These are phyloP conservation scores for Cardamine chenopodiifolia DNA, from an alignment of 345 rosid species.

Conservation along the genomic window DNA sequence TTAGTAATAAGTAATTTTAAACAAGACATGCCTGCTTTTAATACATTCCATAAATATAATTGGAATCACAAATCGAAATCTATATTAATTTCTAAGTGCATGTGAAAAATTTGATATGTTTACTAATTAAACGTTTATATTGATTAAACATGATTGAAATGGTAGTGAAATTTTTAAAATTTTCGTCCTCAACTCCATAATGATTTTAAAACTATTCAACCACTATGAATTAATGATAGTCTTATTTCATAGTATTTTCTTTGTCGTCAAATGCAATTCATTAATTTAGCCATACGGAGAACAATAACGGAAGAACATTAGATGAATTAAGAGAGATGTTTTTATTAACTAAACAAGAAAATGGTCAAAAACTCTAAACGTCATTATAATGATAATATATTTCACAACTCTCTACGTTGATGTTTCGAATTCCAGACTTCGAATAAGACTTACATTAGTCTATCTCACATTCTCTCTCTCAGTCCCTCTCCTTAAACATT, in stretches of 20 bases:
- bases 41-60: neutral
- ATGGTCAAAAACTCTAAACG: no score
- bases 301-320: no score
- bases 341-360: no score
- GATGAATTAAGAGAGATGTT: no score
- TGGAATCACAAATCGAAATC: no score
- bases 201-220: neutral
- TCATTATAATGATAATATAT: slow-evolving; percentile 10
- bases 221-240: neutral
- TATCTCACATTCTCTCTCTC: neutral
- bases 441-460: no score
- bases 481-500: neutral
- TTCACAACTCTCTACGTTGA: slow-evolving; percentile 6
- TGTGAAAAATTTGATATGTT: neutral
- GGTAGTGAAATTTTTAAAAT: no score
- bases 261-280: neutral
- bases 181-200: neutral
- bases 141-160: no score
- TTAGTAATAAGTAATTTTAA: neutral
- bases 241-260: no score
- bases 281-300: no score
- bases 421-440: slow-evolving; percentile 5
- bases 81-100: no score
- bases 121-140: no score
- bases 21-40: neutral